phyloP scores from a whole-genome alignment of 1,284 basidiomycete species.

The Laetiporus sulphureus region DNA sequence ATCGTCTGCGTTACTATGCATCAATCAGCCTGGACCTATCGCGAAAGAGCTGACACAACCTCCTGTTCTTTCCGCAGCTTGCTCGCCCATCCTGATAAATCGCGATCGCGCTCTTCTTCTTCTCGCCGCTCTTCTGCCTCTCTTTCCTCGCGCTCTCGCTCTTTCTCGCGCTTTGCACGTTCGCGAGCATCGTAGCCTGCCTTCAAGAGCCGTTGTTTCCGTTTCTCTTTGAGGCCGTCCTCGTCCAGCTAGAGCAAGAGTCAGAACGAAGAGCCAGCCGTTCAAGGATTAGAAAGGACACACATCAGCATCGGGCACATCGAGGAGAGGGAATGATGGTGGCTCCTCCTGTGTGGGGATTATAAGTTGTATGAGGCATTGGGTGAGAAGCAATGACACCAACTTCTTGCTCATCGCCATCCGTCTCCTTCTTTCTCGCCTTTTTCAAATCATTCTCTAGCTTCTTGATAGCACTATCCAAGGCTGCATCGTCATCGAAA shows the following conservation, averaged over 20 bases:
- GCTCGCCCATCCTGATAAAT: constrained; percentile 68
- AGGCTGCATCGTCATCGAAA: constrained; percentile 50
- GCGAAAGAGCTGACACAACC: constrained; percentile 31
- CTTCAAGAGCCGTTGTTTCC: constrained; percentile 89
- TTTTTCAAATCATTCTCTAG: constrained; percentile 33
- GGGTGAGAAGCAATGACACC: not conserved
- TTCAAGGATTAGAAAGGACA: no score
- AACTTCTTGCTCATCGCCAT: constrained; percentile 45
- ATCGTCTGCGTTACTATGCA: constrained; percentile 43
- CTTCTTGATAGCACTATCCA: constrained; percentile 32
- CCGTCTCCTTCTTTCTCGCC: constrained; percentile 47
- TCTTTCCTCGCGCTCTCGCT: constrained; percentile 70
- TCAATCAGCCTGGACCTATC: not conserved
- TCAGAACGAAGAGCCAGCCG: no score
- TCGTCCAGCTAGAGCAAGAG: constrained; percentile 88
- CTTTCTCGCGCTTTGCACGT: constrained; percentile 84
- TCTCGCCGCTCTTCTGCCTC: constrained; percentile 84
- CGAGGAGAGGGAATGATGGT: constrained; percentile 81
- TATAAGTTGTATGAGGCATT: no score
- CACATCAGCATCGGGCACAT: constrained; percentile 86
- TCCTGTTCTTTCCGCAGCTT: constrained; percentile 74
- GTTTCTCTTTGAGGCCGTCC: constrained; percentile 92
- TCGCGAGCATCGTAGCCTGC: constrained; percentile 92
- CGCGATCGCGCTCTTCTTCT: constrained; percentile 69
- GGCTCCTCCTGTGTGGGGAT: constrained; percentile 61